Conservation (phyloP, 805 yeast genomes). For the Scheffersomyces spartinae region DNA sequence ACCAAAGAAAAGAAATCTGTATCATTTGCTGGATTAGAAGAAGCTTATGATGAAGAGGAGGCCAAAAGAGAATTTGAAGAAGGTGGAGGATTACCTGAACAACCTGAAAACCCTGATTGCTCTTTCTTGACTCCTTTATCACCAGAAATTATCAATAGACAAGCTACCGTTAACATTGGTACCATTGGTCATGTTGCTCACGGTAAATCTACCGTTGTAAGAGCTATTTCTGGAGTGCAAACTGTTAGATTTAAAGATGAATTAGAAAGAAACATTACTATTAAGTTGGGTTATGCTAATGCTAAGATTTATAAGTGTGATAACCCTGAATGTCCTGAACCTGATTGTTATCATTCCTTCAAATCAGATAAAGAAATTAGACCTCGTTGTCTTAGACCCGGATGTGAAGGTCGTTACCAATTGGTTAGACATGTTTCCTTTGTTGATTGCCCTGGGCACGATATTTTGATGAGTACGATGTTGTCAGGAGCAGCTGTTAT, state of each 20-base stretch:
- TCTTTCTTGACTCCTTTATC: conserved; percentile 72
- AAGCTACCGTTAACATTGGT: conserved; percentile 98
- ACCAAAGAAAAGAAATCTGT: conserved; percentile 54
- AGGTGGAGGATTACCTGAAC: conserved; percentile 98
- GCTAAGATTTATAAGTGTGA: conserved; percentile 95
- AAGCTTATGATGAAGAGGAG: conserved; percentile 62
- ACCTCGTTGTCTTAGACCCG: conserved; percentile 85
- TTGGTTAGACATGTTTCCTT: conserved; percentile 94
- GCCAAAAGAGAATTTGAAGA: conserved; percentile 84
- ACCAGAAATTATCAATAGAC: conserved; percentile 95
- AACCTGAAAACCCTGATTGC: conserved; percentile 84
- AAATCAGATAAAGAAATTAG: conserved; percentile 89
- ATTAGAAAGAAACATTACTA: conserved; percentile 97
- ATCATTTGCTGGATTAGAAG: conserved; percentile 65
- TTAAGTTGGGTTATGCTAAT: conserved; percentile 96
- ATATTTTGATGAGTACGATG: conserved; percentile 99
- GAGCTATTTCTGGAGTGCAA: conserved; percentile 97
- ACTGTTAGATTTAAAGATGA: conserved; percentile 99
- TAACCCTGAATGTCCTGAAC: conserved; percentile 77
- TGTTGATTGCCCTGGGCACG: conserved; percentile 99
- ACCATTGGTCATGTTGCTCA: conserved; percentile 95
- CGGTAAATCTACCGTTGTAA: conserved; percentile 88
- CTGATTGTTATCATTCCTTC: conserved; percentile 90
- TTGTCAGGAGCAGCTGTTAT: conserved; percentile 99
- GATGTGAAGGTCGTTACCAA: conserved; percentile 80